These are phyloP conservation scores for Globisporangium solare DNA, from an alignment of 352 stramenopile genomes.

Conservation along the genomic window DNA sequence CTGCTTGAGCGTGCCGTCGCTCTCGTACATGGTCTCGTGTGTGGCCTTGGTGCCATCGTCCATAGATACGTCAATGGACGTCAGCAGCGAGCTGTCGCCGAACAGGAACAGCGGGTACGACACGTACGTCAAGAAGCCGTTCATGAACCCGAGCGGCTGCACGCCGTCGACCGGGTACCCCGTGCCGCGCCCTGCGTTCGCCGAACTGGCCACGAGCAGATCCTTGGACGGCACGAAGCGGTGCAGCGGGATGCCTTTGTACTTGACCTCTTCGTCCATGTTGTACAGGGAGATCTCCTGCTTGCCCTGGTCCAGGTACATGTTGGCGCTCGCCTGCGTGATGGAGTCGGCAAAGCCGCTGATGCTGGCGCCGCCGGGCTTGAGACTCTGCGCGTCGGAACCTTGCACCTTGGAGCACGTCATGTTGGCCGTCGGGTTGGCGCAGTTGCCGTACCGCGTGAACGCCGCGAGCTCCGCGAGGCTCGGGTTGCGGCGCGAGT, in stretches of 20 bases:
- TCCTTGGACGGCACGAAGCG: constrained; percentile 26
- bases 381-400: constrained; percentile 20
- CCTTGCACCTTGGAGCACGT: constrained; percentile 25
- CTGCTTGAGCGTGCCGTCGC: constrained; percentile 22
- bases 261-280: constrained; percentile 20
- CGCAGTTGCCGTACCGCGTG: constrained; percentile 33
- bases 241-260: constrained; percentile 25
- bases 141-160: constrained; percentile 28
- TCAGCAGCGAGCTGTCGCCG: constrained; percentile 21
- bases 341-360: constrained; percentile 22
- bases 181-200: constrained; percentile 19
- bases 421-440: constrained; percentile 24
- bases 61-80: constrained; percentile 26
- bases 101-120: constrained; percentile 38
- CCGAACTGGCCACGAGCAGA: constrained; percentile 10
- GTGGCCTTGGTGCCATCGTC: constrained; percentile 22
- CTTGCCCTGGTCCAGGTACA: constrained; percentile 26
- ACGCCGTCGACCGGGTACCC: constrained; percentile 34
- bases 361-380: constrained; percentile 19
- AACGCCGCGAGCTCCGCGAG: constrained; percentile 31
- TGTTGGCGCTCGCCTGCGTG: constrained; percentile 3
- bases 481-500: constrained; percentile 31
- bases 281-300: constrained; percentile 36
- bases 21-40: constrained; percentile 20
- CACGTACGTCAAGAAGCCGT: constrained; percentile 33